phyloP scores from a whole-genome alignment of 352 stramenopile genomes.

The Globisporangium okanoganense region DNA sequence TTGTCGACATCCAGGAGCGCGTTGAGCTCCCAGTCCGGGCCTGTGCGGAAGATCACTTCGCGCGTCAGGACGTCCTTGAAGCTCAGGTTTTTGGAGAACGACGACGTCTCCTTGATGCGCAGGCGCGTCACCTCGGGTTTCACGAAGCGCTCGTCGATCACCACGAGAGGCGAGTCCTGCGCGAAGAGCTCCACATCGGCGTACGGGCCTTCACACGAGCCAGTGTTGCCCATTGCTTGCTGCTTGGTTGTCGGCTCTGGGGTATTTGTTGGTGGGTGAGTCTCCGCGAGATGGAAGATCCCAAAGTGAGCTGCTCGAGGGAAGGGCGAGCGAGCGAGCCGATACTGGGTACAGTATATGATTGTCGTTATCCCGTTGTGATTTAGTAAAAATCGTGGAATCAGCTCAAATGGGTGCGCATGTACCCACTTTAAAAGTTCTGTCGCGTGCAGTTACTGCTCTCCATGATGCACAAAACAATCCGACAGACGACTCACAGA shows the following conservation, averaged over 20 bases:
- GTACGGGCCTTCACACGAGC: not conserved
- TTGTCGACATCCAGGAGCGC: conserved; percentile 1
- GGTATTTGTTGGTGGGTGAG: not conserved
- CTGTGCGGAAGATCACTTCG: conserved; percentile 2
- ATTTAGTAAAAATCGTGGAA: no score
- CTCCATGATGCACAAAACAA: no score
- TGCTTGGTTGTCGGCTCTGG: not conserved
- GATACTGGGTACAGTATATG: no score
- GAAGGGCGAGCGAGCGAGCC: no score
- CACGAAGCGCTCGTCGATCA: not conserved
- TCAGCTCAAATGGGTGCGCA: no score
- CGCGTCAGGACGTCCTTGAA: conserved; percentile 5
- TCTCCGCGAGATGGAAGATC: not conserved
- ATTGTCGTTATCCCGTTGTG: no score
- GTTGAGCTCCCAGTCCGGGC: not conserved
- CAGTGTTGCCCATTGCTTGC: not conserved
- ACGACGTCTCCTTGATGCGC: not conserved
- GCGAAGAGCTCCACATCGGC: not conserved
- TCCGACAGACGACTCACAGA: no score
- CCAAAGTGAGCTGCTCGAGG: not conserved
- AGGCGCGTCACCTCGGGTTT: not conserved
- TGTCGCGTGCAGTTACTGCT: no score
- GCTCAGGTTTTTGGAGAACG: conserved; percentile 7
- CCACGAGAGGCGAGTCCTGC: not conserved
- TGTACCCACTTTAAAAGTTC: no score